Evolutionary conservation across 169 alveolate species (phyloP).

Genomic region (Cryptosporidium viatorum): DNA sequence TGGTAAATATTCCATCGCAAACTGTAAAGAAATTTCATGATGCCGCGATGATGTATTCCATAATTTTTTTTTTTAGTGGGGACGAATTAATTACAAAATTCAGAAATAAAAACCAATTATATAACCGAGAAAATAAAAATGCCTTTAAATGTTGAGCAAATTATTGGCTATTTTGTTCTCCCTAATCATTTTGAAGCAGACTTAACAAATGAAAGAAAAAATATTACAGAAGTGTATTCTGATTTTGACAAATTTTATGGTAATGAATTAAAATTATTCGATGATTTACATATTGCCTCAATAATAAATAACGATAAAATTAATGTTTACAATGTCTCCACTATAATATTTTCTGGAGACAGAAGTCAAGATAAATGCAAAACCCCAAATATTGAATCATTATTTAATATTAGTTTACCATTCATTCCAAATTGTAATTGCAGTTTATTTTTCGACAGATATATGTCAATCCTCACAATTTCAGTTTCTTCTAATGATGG

Average conservation of each 20-base stretch:
- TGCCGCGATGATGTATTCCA: background rate
- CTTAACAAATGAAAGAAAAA: background rate
- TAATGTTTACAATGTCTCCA: constrained; percentile 12
- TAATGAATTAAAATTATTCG: constrained; percentile 8
- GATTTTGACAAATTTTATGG: constrained; percentile 8
- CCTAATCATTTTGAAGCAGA: background rate
- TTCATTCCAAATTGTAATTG: constrained; percentile 18
- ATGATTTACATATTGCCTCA: constrained; percentile 39
- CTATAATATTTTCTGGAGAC: background rate
- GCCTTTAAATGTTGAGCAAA: constrained; percentile 31
- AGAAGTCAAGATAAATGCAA: background rate
- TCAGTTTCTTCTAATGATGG: constrained; percentile 31
- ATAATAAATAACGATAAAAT: background rate
- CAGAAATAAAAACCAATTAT: background rate
- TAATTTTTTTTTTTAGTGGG: constrained; percentile 1
- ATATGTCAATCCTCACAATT: constrained; percentile 18
- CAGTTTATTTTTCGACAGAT: constrained; percentile 19
- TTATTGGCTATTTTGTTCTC: constrained; percentile 59
- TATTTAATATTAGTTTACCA: constrained; percentile 35
- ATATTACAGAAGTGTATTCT: background rate
- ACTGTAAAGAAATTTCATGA: background rate
- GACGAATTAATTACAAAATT: background rate
- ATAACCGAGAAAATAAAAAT: background rate
- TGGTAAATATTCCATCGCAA: constrained; percentile 20
- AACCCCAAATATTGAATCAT: background rate